Evolutionary conservation across 169 alveolate species (phyloP).

Genomic region (Eimeria mitis): DNA sequence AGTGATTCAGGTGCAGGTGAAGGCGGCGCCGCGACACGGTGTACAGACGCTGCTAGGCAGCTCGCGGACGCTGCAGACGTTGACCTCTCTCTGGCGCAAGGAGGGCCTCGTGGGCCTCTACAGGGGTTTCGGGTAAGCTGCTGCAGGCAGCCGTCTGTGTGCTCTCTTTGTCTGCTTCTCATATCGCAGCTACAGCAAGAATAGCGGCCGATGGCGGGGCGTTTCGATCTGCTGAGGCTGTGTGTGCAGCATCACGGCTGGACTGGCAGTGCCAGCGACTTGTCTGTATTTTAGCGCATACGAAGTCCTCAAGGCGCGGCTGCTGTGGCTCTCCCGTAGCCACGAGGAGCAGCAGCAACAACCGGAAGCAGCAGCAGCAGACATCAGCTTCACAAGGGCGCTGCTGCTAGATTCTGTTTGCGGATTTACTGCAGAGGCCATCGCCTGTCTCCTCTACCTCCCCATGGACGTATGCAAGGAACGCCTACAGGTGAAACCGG

Average conservation of each 20-base stretch:
- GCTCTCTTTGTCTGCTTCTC: neutral
- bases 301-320: constrained; percentile 51
- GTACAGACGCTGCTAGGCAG: neutral
- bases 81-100: neutral
- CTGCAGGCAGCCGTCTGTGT: neutral
- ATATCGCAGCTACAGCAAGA: neutral
- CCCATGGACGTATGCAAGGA: constrained; percentile 86
- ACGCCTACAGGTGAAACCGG: constrained; percentile 78
- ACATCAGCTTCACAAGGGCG: neutral
- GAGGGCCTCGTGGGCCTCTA: constrained; percentile 61
- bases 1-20: constrained; percentile 74
- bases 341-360: neutral
- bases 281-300: constrained; percentile 82
- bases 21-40: neutral
- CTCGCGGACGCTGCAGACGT: constrained; percentile 51
- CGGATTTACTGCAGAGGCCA: constrained; percentile 83
- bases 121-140: constrained; percentile 74
- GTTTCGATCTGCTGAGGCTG: neutral
- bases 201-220: neutral
- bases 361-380: constrained; percentile 17
- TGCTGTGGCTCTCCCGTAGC: neutral
- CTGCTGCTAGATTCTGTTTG: constrained; percentile 69
- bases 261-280: constrained; percentile 80
- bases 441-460: constrained; percentile 82
- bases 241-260: constrained; percentile 60